Percentiles rank a stretch among this genome's conserved stretches.
phyloP scores from a whole-genome alignment of 2,329 filamentous ascomycete species.

The Talaromyces piceae region DNA sequence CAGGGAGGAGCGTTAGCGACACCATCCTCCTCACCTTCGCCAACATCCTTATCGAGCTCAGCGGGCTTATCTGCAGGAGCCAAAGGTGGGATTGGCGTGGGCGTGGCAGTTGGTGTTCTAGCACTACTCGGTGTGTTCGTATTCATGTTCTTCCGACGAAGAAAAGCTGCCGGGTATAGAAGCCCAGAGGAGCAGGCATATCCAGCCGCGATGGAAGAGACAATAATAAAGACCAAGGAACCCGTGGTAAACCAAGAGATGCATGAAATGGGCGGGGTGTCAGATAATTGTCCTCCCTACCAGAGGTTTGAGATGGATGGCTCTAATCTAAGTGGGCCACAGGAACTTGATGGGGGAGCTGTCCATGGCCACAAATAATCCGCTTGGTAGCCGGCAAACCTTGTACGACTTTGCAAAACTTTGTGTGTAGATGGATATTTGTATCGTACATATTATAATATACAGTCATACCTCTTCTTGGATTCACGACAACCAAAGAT shows the following conservation, averaged over 20 bases:
- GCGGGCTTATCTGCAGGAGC: slow-evolving; percentile 5
- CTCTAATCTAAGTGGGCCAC: neutral
- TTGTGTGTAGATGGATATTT: neutral
- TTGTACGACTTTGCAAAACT: neutral
- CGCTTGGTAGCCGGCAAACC: neutral
- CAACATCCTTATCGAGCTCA: neutral
- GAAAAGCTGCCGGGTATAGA: neutral
- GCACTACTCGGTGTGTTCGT: neutral
- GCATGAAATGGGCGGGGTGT: slow-evolving; percentile 3
- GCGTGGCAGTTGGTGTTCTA: neutral
- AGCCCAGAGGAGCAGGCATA: slow-evolving; percentile 34
- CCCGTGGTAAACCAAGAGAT: neutral
- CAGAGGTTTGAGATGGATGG: neutral
- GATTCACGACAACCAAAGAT: slow-evolving; percentile 7
- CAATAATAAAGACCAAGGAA: neutral
- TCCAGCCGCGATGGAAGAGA: neutral
- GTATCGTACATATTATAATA: neutral
- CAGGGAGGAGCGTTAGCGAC: neutral
- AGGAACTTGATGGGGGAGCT: slow-evolving; percentile 1
- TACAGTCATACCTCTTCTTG: slow-evolving; percentile 6
- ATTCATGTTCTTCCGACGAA: slow-evolving; percentile 7
- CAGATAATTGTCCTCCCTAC: too few relatives aligned
- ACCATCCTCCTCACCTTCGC: neutral
- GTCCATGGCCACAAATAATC: neutral
- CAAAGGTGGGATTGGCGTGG: slow-evolving; percentile 7